Conservation (phyloP, 2,329 filamentous ascomycete species). For the Elsinoe arachidis region DNA sequence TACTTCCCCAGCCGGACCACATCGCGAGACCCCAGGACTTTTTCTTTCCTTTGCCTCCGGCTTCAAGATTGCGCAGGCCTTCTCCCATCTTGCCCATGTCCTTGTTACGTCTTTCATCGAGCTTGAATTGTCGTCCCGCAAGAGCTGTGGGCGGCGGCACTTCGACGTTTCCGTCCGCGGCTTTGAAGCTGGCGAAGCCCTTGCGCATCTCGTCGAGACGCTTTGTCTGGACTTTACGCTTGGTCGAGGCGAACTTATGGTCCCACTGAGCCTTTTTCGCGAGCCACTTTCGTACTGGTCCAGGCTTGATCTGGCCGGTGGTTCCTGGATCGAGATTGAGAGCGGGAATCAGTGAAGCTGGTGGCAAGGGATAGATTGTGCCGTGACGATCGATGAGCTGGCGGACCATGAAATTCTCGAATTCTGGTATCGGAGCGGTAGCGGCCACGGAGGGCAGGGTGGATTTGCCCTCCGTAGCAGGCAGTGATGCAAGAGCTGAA, state of each 20-base stretch:
- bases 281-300: slow-evolving; percentile 77
- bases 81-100: slow-evolving; percentile 39
- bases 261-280: slow-evolving; percentile 66
- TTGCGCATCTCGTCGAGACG: slow-evolving; percentile 62
- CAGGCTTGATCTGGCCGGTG: slow-evolving; percentile 71
- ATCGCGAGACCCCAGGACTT: slow-evolving; percentile 64
- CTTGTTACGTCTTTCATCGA: slow-evolving; percentile 31
- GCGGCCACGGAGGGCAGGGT: slow-evolving; percentile 62
- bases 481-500: slow-evolving; percentile 15
- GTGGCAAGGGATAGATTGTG: slow-evolving; percentile 57
- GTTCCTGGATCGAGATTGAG: slow-evolving; percentile 55
- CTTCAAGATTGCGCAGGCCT: slow-evolving; percentile 10
- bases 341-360: slow-evolving; percentile 55
- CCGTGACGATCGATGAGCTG: slow-evolving; percentile 77
- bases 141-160: slow-evolving; percentile 75
- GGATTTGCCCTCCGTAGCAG: slow-evolving; percentile 16
- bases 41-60: slow-evolving; percentile 41
- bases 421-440: slow-evolving; percentile 71
- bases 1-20: slow-evolving; percentile 83
- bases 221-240: slow-evolving; percentile 62
- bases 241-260: slow-evolving; percentile 58
- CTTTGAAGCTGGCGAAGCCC: slow-evolving; percentile 58
- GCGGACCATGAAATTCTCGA: slow-evolving; percentile 82
- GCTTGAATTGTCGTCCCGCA: slow-evolving; percentile 50
- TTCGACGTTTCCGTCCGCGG: slow-evolving; percentile 50